Conservation (phyloP, 2,329 filamentous ascomycete species). For the Cytospora chrysosperma region DNA sequence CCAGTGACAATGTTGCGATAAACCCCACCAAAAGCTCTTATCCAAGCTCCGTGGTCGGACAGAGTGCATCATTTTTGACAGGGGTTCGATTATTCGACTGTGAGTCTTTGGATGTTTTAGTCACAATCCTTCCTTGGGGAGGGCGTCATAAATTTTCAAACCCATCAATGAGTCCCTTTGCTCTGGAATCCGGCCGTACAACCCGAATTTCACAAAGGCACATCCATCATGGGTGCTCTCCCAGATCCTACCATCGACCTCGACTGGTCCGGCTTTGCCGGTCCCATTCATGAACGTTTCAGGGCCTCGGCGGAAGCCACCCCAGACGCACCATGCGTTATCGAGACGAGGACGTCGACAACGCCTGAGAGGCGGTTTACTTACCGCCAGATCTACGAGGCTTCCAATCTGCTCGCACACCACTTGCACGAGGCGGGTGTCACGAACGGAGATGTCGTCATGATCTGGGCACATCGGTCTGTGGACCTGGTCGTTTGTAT, state of each 20-base stretch:
- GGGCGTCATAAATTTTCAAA: constrained; percentile 9
- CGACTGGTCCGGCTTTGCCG: constrained; percentile 64
- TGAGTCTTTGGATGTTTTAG: constrained; percentile 15
- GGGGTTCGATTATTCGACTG: constrained; percentile 12
- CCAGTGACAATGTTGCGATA: constrained; percentile 1
- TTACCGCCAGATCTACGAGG: constrained; percentile 84
- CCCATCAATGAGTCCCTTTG: constrained; percentile 8
- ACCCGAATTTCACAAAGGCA: constrained; percentile 1
- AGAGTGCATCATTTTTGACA: constrained; percentile 11
- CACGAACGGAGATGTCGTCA: constrained; percentile 81
- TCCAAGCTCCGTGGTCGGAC: constrained; percentile 20
- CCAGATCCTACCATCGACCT: constrained; percentile 68
- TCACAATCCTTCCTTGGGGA: constrained; percentile 5
- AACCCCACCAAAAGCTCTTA: constrained; percentile 5
- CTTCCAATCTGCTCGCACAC: constrained; percentile 76
- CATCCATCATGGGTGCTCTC: constrained; percentile 30
- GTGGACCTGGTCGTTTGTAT: constrained; percentile 67
- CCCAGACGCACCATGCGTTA: constrained; percentile 58
- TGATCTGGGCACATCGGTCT: constrained; percentile 83
- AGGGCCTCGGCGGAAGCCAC: constrained; percentile 62
- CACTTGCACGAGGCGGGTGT: constrained; percentile 73
- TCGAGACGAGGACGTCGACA: constrained; percentile 46
- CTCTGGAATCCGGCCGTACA: not conserved
- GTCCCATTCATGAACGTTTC: constrained; percentile 72
- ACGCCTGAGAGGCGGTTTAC: constrained; percentile 68